Evolutionary conservation across 2,329 filamentous ascomycete species (phyloP).

Genomic region (Hymenoscyphus fructigenus): DNA sequence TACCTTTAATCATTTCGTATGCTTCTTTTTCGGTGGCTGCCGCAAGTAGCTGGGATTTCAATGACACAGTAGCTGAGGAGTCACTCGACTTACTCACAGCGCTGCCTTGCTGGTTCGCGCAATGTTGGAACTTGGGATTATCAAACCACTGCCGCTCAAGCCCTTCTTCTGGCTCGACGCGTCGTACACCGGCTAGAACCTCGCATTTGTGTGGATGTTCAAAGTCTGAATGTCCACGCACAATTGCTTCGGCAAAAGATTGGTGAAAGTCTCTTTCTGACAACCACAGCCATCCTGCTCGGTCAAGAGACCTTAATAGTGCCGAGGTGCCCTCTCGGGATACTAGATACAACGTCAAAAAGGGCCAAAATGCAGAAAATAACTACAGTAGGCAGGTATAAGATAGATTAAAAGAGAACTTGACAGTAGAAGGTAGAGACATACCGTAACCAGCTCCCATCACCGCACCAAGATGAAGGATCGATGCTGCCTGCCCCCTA

Average conservation of each 20-base stretch:
- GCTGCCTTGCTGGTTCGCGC: background rate
- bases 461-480: slow-evolving; percentile 8
- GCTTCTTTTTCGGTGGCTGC: slow-evolving; percentile 2
- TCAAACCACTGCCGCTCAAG: background rate
- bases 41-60: background rate
- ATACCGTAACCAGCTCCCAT: slow-evolving; percentile 6
- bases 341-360: background rate
- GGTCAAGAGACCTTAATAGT: background rate
- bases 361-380: background rate
- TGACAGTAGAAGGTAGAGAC: background rate
- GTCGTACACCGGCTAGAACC: background rate
- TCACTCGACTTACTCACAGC: background rate
- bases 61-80: slow-evolving; percentile 22
- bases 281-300: slow-evolving; percentile 1
- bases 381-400: background rate
- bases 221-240: slow-evolving; percentile 25
- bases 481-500: slow-evolving; percentile 2
- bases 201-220: background rate
- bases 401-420: background rate
- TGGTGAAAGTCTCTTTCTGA: slow-evolving; percentile 42
- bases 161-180: background rate
- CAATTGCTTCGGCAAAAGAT: slow-evolving; percentile 43
- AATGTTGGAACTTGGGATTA: slow-evolving; percentile 9
- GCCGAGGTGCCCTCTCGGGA: background rate
- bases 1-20: background rate